Percentiles rank a stretch among this genome's conserved stretches.
Evolutionary conservation across 495 filamentous ascomycete genomes (phyloP).

Genomic region (Symbiotaphrina buchneri): DNA sequence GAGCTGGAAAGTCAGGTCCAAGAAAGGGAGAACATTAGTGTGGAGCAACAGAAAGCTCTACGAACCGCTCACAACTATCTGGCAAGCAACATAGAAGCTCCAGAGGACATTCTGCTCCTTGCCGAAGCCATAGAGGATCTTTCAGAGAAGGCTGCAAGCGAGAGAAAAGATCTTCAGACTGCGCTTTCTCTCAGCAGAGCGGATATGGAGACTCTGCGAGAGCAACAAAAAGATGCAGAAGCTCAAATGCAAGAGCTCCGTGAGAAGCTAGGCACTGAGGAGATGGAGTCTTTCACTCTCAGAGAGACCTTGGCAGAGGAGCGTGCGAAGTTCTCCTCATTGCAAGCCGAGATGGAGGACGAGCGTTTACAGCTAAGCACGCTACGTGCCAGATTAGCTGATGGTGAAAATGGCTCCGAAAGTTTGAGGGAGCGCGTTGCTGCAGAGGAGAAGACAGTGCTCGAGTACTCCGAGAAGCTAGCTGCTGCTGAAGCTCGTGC

Average conservation of each 20-base stretch:
- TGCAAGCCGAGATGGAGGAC: slow-evolving; percentile 41
- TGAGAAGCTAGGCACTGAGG: slow-evolving; percentile 21
- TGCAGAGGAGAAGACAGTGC: slow-evolving; percentile 42
- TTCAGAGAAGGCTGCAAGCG: slow-evolving; percentile 11
- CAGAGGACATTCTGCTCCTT: slow-evolving; percentile 33
- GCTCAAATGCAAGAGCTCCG: slow-evolving; percentile 16
- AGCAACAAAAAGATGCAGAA: slow-evolving; percentile 20
- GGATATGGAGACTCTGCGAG: slow-evolving; percentile 25
- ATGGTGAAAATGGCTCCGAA: slow-evolving; percentile 57
- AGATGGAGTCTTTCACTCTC: slow-evolving; percentile 16
- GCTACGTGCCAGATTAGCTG: slow-evolving; percentile 43
- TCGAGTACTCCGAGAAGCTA: slow-evolving; percentile 36
- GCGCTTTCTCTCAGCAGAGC: slow-evolving; percentile 14
- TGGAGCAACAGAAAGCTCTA: slow-evolving; percentile 29
- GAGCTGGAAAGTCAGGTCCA: slow-evolving; percentile 21
- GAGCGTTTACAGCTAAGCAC: slow-evolving; percentile 39
- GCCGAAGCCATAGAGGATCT: slow-evolving; percentile 36
- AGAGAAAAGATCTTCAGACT: slow-evolving; percentile 13
- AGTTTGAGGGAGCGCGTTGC: slow-evolving; percentile 44
- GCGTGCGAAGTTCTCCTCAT: slow-evolving; percentile 27
- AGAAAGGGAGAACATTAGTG: slow-evolving; percentile 25
- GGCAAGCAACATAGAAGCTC: slow-evolving; percentile 27
- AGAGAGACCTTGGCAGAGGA: slow-evolving; percentile 25
- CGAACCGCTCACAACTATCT: slow-evolving; percentile 38
- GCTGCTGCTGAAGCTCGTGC: slow-evolving; percentile 30